Conservation (phyloP, 2,329 filamentous ascomycete genomes). For the Neoascochyta sp. region DNA sequence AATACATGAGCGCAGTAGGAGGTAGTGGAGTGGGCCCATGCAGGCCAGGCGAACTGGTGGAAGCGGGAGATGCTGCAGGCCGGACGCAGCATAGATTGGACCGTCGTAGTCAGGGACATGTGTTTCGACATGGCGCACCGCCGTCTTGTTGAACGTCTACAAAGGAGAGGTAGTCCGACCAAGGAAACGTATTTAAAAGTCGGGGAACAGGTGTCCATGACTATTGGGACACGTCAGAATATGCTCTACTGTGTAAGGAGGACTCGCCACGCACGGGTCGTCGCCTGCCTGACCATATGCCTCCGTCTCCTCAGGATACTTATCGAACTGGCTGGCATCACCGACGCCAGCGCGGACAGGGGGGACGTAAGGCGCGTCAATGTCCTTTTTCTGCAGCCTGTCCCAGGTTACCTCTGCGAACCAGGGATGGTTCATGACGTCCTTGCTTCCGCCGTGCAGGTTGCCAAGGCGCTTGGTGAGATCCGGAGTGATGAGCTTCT, state of each 20-base stretch:
- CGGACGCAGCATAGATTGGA: no score
- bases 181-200: constrained; percentile 25
- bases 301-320: constrained; percentile 95
- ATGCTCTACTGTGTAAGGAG: constrained; percentile 20
- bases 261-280: constrained; percentile 70
- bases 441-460: constrained; percentile 80
- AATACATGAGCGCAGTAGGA: no score
- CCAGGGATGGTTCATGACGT: constrained; percentile 95
- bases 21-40: no score
- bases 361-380: constrained; percentile 95
- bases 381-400: constrained; percentile 87
- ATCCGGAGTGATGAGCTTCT: constrained; percentile 89
- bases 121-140: no score
- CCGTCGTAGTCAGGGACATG: no score
- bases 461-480: constrained; percentile 94
- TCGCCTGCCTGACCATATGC: constrained; percentile 75
- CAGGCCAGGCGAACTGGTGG: no score
- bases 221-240: constrained; percentile 34
- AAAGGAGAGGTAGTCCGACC: constrained; percentile 2
- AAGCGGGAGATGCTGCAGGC: no score
- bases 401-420: constrained; percentile 99
- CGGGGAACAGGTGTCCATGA: constrained; percentile 34
- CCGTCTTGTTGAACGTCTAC: no score
- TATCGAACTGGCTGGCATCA: constrained; percentile 95
- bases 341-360: constrained; percentile 91